Conservation (phyloP, 2,329 filamentous ascomycete species). For the Trematosphaeria pertusa region DNA sequence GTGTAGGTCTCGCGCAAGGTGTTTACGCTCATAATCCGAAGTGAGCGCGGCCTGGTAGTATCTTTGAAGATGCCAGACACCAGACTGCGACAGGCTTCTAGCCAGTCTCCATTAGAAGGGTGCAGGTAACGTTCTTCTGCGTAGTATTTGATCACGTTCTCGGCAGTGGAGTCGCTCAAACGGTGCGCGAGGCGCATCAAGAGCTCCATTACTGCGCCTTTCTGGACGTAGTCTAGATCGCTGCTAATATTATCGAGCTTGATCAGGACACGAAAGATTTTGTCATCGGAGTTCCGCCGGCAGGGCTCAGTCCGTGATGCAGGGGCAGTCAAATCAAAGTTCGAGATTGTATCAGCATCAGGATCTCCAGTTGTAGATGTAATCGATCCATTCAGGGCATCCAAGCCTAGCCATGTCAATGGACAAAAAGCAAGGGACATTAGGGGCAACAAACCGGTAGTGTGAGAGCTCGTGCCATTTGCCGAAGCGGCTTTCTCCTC, state of each 20-base stretch:
- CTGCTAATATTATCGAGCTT: constrained; percentile 38
- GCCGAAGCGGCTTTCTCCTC: constrained; percentile 49
- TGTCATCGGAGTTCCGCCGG: constrained; percentile 28
- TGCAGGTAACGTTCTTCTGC: constrained; percentile 73
- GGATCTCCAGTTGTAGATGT: constrained; percentile 19
- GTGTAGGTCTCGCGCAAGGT: constrained; percentile 61
- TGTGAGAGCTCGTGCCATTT: not conserved
- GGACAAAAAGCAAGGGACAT: too few species aligned
- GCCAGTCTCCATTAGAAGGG: constrained; percentile 73
- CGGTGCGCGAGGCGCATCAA: constrained; percentile 67
- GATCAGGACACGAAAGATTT: constrained; percentile 34
- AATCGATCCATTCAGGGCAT: constrained; percentile 11
- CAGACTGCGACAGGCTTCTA: constrained; percentile 67
- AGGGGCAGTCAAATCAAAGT: constrained; percentile 12
- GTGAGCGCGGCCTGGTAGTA: constrained; percentile 64
- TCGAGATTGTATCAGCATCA: constrained; percentile 23
- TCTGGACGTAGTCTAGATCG: constrained; percentile 64
- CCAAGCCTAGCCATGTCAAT: constrained; percentile 11
- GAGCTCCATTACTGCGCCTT: constrained; percentile 71
- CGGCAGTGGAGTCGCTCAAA: constrained; percentile 69
- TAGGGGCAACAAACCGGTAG: not conserved
- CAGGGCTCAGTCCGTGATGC: constrained; percentile 11
- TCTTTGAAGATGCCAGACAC: constrained; percentile 70
- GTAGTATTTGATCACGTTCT: constrained; percentile 71
- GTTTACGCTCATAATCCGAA: constrained; percentile 68